Percentiles rank a stretch among this genome's conserved stretches.
Conservation (phyloP, 148 eudicot species). For the Rhododendron molle region DNA sequence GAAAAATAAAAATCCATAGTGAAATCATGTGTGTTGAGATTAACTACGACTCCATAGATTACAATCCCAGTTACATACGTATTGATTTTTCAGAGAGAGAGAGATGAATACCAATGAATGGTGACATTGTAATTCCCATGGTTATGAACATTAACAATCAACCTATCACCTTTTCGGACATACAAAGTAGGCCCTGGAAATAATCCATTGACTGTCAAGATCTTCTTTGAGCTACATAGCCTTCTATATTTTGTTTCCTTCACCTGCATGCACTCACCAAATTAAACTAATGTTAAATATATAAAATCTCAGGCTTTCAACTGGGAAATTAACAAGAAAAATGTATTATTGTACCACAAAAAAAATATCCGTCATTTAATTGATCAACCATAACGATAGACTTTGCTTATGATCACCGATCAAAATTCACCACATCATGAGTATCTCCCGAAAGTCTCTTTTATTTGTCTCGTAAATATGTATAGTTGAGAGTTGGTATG, state of each 20-base stretch:
- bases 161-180: neutral
- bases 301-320: neutral
- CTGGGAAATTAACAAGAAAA: neutral
- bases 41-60: too few species aligned
- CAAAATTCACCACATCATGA: neutral
- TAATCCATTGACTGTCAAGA: neutral
- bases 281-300: neutral
- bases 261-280: slow-evolving; percentile 3
- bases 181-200: slow-evolving; percentile 3
- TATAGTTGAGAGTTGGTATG: too few species aligned
- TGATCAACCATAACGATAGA: neutral
- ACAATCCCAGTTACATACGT: too few species aligned
- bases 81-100: neutral
- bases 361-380: neutral
- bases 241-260: neutral
- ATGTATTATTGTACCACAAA: neutral
- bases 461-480: too few species aligned
- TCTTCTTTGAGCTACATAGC: slow-evolving; percentile 5
- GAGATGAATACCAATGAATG: slow-evolving; percentile 8
- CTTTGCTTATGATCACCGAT: neutral
- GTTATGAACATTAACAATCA: neutral
- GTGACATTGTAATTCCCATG: neutral
- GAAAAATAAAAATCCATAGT: too few species aligned
- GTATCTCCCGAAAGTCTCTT: too few species aligned
- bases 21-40: too few species aligned